A percentile compares a stretch with the other conserved stretches of the same genome.
phyloP scores from a whole-genome alignment of 768 basidiomycete species.

The Suillus placidus region DNA sequence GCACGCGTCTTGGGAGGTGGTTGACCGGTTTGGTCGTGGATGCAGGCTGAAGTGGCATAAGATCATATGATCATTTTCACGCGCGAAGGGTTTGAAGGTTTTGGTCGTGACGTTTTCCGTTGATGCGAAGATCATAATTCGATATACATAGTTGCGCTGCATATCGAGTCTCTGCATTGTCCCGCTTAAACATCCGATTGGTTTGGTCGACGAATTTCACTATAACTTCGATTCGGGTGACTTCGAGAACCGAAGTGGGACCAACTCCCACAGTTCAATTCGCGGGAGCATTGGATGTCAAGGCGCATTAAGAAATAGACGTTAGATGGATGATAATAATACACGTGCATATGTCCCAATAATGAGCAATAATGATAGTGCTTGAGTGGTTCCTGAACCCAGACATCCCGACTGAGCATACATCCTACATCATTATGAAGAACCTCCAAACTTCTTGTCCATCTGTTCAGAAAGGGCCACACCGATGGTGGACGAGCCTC shows the following conservation, averaged over 20 bases:
- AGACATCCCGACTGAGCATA: neutral
- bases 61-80: conserved; percentile 67
- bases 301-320: neutral
- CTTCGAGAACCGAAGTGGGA: neutral
- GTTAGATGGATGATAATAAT: neutral
- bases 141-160: too few species aligned
- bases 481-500: conserved; percentile 48
- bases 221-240: neutral
- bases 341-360: neutral
- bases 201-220: neutral
- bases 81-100: conserved; percentile 64
- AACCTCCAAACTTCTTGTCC: conserved; percentile 35
- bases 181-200: neutral
- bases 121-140: too few species aligned
- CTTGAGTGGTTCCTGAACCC: neutral
- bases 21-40: conserved; percentile 15
- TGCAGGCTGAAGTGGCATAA: conserved; percentile 23
- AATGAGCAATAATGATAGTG: conserved; percentile 8
- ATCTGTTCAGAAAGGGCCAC: conserved; percentile 49
- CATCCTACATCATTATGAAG: conserved; percentile 12
- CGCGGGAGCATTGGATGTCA: neutral
- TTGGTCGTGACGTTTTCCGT: too few species aligned
- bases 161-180: neutral
- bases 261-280: neutral
- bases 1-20: conserved; percentile 66